Percentiles rank a stretch among this genome's conserved stretches.
Evolutionary conservation across 2,329 filamentous ascomycete genomes (phyloP).

Genomic region (Dothiorella sarmentorum): DNA sequence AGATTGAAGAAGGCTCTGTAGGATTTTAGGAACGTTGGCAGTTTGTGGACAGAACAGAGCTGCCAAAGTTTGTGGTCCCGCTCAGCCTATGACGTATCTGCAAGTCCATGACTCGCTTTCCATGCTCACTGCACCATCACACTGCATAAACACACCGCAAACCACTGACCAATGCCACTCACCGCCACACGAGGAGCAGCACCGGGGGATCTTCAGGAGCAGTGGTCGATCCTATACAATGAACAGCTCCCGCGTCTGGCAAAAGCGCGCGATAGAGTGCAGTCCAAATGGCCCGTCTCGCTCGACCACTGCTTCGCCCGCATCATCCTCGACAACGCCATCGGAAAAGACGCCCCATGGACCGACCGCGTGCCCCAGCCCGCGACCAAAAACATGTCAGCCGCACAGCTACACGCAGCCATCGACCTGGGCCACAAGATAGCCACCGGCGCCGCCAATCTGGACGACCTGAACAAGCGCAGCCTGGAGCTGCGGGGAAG

Average conservation of each 20-base stretch:
- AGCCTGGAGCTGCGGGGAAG: constrained; percentile 42
- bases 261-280: constrained; percentile 28
- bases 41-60: too few relatives aligned
- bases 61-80: too few relatives aligned
- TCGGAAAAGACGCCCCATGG: constrained; percentile 42
- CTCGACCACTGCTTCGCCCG: constrained; percentile 46
- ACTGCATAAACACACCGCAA: constrained; percentile 1
- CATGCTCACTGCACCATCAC: not conserved
- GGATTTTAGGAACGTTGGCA: too few relatives aligned
- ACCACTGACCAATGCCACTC: not conserved
- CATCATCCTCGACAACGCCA: constrained; percentile 43
- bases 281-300: constrained; percentile 42
- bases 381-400: constrained; percentile 44
- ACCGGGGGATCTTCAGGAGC: not conserved
- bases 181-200: not conserved
- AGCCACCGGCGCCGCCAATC: constrained; percentile 34
- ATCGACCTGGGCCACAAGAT: constrained; percentile 40
- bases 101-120: too few relatives aligned
- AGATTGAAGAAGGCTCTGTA: too few relatives aligned
- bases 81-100: too few relatives aligned
- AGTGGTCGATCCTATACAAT: constrained; percentile 30
- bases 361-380: constrained; percentile 40
- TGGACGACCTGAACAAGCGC: constrained; percentile 38
- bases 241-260: constrained; percentile 28
- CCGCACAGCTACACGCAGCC: constrained; percentile 35